Evolutionary conservation across 805 yeast genomes (phyloP), one percentile per base, ranked within the genome.

Genomic region (Clavispora phyllophila): DNA sequence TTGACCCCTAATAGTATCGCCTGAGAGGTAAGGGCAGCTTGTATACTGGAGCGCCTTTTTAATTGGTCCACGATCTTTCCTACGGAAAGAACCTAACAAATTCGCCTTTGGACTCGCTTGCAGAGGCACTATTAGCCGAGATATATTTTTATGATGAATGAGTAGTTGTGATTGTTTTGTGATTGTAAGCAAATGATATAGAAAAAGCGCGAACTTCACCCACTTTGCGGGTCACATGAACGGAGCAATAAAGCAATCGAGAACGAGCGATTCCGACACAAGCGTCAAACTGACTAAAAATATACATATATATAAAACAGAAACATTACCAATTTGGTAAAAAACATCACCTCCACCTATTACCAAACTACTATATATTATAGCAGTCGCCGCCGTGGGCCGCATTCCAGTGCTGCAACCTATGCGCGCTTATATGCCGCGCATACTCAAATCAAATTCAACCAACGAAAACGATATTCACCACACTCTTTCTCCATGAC

Each of bases 401-500:
- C n/a, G 20, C 33, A 29, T 17, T 29, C 20, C n/a, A 1, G 33
- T 13, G 33, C 33, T 15, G 33, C 33, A 15, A 15, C 19, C 20
- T n/a, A 15, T 29, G 19, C 20, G 33, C 33, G n/a, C 20, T 29
- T 29, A 29, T 29, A 29, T 29, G 33, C 33, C 33, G 33, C 33
- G 33, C 33, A 17, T 27, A 25, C 17, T 17, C 23, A 17, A 6
- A 15, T 15, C 33, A 29, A 15, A 15, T 28, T 6, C 31, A 28
- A 28, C 3, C 18, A 9, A 28, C 18, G 14, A 14, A 28, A 28
- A 13, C 31, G 18, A 13, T 17, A 13, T 29, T 12, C 20, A 17
- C 20, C 14, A 15, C 33, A 5, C 13, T 29, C 20, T 17, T 15
- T 35, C n/a, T 12, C 14, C 29, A 48, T 46, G 51, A 31, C 44